phyloP scores from a whole-genome alignment of 2,329 filamentous ascomycete species.

The Fusarium multiceps region DNA sequence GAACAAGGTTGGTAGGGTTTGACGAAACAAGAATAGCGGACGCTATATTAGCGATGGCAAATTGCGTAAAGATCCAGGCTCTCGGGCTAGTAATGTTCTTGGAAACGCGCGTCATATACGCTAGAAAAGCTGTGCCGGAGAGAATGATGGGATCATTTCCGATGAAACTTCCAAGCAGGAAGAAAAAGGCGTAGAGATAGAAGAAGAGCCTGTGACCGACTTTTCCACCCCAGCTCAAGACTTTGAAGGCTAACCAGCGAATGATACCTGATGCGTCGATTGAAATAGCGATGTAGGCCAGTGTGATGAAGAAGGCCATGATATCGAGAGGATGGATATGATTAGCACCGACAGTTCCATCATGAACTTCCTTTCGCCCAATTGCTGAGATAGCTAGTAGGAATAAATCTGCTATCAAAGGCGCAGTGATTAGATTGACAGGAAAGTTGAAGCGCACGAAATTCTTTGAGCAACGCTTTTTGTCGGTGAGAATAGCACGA shows the following conservation, averaged over 20 bases:
- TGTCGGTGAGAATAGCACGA: slow-evolving; percentile 38
- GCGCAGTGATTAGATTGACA: slow-evolving; percentile 77
- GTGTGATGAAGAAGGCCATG: slow-evolving; percentile 78
- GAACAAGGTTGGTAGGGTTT: slow-evolving; percentile 80
- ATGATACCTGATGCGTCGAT: slow-evolving; percentile 81
- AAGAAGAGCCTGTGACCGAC: slow-evolving; percentile 77
- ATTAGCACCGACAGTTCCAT: slow-evolving; percentile 73
- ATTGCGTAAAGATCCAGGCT: slow-evolving; percentile 80
- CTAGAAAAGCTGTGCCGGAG: slow-evolving; percentile 78
- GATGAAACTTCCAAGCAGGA: slow-evolving; percentile 72
- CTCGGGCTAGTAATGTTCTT: slow-evolving; percentile 77
- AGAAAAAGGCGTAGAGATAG: slow-evolving; percentile 80
- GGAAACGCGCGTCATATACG: slow-evolving; percentile 81
- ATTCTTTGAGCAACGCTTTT: slow-evolving; percentile 41
- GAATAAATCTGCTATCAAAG: slow-evolving; percentile 77
- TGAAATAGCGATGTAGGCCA: slow-evolving; percentile 81
- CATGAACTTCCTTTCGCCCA: slow-evolving; percentile 72
- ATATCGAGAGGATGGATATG: slow-evolving; percentile 77
- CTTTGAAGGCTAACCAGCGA: slow-evolving; percentile 75
- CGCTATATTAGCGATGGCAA: slow-evolving; percentile 77
- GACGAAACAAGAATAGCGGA: slow-evolving; percentile 82
- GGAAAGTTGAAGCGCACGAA: slow-evolving; percentile 68
- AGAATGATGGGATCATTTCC: slow-evolving; percentile 82
- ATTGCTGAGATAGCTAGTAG: slow-evolving; percentile 77
- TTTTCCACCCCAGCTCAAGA: slow-evolving; percentile 73